Evolutionary conservation across 1,284 basidiomycete species (phyloP).

Genomic region (Moesziomyces antarcticus): DNA sequence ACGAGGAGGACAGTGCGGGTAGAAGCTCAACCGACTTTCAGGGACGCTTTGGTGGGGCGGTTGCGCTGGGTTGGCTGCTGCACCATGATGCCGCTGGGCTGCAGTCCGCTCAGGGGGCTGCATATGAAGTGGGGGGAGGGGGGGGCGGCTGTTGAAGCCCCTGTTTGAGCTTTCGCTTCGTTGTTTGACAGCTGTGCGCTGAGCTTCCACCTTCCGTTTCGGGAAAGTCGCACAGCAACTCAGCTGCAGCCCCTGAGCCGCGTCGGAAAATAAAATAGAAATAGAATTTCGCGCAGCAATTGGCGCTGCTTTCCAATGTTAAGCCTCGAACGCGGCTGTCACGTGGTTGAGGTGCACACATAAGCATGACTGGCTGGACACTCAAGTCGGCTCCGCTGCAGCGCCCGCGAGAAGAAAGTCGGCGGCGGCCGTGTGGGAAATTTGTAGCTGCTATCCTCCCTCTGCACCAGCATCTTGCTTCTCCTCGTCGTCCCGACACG

Average conservation of each 20-base stretch:
- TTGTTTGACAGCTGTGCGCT: slow-evolving; percentile 13
- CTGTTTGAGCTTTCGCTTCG: background rate
- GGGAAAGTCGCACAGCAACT: background rate
- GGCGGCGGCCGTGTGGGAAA: background rate
- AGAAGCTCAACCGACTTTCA: background rate
- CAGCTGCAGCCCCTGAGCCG: background rate
- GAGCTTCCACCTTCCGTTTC: background rate
- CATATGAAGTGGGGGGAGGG: background rate
- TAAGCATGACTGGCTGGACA: background rate
- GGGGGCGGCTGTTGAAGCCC: no score
- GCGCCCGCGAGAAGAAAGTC: slow-evolving; percentile 1
- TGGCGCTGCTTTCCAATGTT: no score
- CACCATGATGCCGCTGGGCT: background rate
- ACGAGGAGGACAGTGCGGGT: background rate
- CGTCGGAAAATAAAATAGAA: background rate
- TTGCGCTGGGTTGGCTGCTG: no score
- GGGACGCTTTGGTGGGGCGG: background rate
- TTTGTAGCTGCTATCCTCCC: background rate
- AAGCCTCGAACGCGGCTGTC: no score
- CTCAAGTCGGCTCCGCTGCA: background rate
- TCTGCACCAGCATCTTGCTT: no score
- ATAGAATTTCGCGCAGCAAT: background rate
- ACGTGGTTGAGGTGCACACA: background rate
- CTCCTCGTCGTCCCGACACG: background rate
- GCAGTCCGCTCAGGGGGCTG: background rate